These are phyloP conservation scores for Hypoxylon crocopeplum DNA, from an alignment of 495 filamentous ascomycete genomes.

Conservation along the genomic window DNA sequence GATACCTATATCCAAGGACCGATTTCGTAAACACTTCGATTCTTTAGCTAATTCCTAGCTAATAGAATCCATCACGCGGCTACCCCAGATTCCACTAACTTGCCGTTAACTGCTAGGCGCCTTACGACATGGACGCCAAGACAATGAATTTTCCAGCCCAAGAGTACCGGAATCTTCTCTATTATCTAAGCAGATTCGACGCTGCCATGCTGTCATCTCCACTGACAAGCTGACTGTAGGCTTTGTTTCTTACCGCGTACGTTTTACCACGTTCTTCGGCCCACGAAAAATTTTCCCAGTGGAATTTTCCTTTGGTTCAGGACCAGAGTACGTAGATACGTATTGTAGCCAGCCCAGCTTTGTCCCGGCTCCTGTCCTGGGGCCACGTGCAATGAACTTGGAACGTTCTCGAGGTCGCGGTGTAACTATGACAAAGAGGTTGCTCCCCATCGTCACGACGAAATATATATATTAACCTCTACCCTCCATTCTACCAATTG, in stretches of 20 bases:
- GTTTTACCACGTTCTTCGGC: constrained; percentile 20
- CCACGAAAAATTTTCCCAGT: constrained; percentile 29
- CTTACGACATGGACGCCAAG: constrained; percentile 28
- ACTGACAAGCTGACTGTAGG: too few relatives aligned
- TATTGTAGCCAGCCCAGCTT: constrained; percentile 23
- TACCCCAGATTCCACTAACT: constrained; percentile 41
- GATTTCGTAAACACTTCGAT: constrained; percentile 43
- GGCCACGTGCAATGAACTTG: constrained; percentile 24
- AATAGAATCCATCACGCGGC: constrained; percentile 42
- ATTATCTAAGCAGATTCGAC: constrained; percentile 2
- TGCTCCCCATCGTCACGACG: constrained; percentile 29
- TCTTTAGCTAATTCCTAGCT: constrained; percentile 34
- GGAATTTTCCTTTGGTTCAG: constrained; percentile 8
- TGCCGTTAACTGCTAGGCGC: constrained; percentile 43
- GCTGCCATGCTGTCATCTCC: constrained; percentile 24
- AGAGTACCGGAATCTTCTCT: constrained; percentile 1
- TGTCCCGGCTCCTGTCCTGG: constrained; percentile 6
- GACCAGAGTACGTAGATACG: constrained; percentile 28
- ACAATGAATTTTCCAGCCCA: constrained; percentile 27
- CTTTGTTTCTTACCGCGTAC: constrained; percentile 16
- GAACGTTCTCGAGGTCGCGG: constrained; percentile 28
- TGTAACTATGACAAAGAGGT: constrained; percentile 44
- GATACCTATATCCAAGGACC: constrained; percentile 34
- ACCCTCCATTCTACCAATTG: constrained; percentile 8
- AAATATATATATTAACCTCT: constrained; percentile 35